Base-by-base conservation (phyloP, 192 early-diverging fungal genomes). In the Chytriomyces sp. region DNA sequence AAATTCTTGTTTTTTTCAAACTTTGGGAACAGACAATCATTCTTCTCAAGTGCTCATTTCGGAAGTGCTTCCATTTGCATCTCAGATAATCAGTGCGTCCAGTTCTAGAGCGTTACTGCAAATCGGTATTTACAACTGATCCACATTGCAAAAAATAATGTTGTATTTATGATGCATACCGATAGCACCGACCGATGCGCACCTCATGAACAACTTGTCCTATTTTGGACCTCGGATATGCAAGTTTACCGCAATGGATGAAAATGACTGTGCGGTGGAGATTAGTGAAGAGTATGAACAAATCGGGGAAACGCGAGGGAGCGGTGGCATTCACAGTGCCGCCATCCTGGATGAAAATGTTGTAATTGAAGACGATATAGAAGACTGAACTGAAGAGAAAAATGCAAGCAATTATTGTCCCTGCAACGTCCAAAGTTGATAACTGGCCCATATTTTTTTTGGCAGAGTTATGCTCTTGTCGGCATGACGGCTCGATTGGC, bases 181-280 rank as follows among this genome's bases (percentile, higher is more conserved):
- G n/a, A 68, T 18, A 46, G 44, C 16, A 68, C 47, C 46, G 26
- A n/a, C 44, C 2, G n/a, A 68, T n/a, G 1, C 18, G 1, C 13
- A 46, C 3, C 24, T 68, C 9, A n/a, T 68, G 67, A 18, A 46
- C 5, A 48, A 3, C 16, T 13, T 68, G 35, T n/a, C 16, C 16
- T 46, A 2, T 45, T 48, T 68, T 68, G 16, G 43, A 18, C 13
- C 23, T 26, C 11, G n/a, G 26, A 16, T 26, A 26, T 13, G 35
- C 11, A 20, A 26, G n/a, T 26, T 23, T 20, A 26, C n/a, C 13
- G n/a, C 13, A 26, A 26, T 68, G 45, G 67, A 68, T n/a, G 67
- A 68, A 68, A 35, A n/a, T 44, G 67, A 68, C 13, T 68, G 46
- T 68, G 67, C 26, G 16, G 35, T 68, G 26, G 67, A 47, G 67